A percentile compares a stretch with the other conserved stretches of the same genome.
phyloP scores from a whole-genome alignment of 2,329 filamentous ascomycete species.

The Ceratocystis alfenasii region DNA sequence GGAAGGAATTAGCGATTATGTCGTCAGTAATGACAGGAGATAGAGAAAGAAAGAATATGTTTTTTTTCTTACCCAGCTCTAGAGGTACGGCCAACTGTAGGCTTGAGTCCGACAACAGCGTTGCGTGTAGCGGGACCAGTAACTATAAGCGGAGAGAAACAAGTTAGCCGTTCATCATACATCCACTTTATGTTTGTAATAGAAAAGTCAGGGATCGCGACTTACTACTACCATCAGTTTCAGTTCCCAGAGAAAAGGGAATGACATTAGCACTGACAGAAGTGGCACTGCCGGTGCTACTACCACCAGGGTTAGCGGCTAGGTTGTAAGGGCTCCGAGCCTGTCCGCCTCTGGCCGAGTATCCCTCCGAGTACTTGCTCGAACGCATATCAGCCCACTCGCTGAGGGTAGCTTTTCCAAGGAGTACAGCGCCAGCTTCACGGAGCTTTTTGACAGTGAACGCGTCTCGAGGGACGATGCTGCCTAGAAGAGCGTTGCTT shows the following conservation, averaged over 20 bases:
- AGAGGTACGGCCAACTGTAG: conserved; percentile 61
- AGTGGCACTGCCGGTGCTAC: conserved; percentile 53
- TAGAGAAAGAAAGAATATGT: too few species aligned
- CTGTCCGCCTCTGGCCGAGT: conserved; percentile 52
- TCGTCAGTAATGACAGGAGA: not conserved
- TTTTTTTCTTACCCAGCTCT: conserved; percentile 32
- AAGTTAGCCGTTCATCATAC: not conserved
- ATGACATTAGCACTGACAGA: conserved; percentile 53
- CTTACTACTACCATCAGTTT: conserved; percentile 55
- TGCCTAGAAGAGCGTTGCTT: conserved; percentile 53
- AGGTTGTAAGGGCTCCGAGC: conserved; percentile 55
- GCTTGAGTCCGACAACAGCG: conserved; percentile 60
- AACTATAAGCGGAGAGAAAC: conserved; percentile 31
- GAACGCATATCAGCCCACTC: conserved; percentile 66
- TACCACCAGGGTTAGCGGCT: conserved; percentile 55
- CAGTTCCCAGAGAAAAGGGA: conserved; percentile 57
- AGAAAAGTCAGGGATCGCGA: too few species aligned
- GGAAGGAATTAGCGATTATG: not conserved
- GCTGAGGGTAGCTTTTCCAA: conserved; percentile 58
- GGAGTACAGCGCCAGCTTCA: conserved; percentile 52
- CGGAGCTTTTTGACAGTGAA: conserved; percentile 50
- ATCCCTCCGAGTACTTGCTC: conserved; percentile 56
- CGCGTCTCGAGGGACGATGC: conserved; percentile 55
- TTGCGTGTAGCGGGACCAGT: conserved; percentile 62
- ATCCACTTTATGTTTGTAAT: not conserved